Evolutionary conservation across 208 protist species (phyloP).

Genomic region (Spongospora subterranea): DNA sequence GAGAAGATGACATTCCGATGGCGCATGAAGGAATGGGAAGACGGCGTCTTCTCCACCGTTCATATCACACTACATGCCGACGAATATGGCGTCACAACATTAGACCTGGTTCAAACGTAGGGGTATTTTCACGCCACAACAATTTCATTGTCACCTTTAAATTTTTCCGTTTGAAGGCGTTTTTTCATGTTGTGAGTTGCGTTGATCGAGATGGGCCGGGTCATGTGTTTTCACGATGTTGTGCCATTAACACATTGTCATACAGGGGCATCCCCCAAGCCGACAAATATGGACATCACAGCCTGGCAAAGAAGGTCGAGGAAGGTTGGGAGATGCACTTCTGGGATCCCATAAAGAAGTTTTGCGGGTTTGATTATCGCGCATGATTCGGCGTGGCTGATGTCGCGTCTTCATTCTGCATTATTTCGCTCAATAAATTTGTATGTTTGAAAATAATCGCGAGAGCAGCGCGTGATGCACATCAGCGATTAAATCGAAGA

Average conservation of each 20-base stretch:
- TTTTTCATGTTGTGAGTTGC: no score
- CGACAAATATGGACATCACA: slow-evolving; percentile 37
- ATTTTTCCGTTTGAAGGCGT: no score
- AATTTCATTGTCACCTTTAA: background rate
- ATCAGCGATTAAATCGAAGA: no score
- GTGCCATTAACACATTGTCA: background rate
- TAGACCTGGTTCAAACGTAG: background rate
- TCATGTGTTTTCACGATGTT: no score
- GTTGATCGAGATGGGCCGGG: no score
- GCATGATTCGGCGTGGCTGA: background rate
- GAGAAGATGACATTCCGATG: slow-evolving; percentile 31
- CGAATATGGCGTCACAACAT: slow-evolving; percentile 43
- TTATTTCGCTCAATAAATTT: no score
- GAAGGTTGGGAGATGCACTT: slow-evolving; percentile 36
- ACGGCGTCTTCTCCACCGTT: slow-evolving; percentile 4
- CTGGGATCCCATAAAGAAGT: slow-evolving; percentile 52
- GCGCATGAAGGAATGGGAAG: slow-evolving; percentile 53
- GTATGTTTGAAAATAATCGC: no score
- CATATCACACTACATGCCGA: background rate
- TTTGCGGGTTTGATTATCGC: slow-evolving; percentile 35
- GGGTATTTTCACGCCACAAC: background rate
- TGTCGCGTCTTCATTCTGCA: no score
- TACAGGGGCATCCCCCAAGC: slow-evolving; percentile 28
- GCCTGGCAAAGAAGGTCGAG: background rate
- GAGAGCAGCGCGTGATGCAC: no score